phyloP scores from a whole-genome alignment of 148 eudicot genomes.

The Camellia japonica region DNA sequence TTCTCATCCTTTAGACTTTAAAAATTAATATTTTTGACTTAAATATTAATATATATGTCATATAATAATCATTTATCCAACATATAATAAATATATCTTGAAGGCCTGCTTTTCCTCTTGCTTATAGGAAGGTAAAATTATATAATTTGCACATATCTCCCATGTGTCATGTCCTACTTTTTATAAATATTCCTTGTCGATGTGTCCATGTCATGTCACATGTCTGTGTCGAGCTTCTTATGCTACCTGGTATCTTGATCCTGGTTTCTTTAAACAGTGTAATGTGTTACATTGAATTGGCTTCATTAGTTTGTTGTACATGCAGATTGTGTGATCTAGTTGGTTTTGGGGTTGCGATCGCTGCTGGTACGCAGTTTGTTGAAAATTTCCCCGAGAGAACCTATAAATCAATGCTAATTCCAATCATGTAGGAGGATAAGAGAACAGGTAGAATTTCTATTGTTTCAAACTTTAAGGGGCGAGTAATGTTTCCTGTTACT shows the following conservation, averaged over 20 bases:
- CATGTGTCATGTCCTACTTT: too few relatives aligned
- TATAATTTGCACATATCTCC: too few relatives aligned
- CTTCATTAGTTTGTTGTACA: background rate
- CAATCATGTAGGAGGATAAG: slow-evolving; percentile 93
- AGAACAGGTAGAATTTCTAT: slow-evolving; percentile 62
- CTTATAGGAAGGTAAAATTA: too few relatives aligned
- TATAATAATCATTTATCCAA: too few relatives aligned
- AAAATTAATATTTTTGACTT: too few relatives aligned
- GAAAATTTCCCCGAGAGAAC: slow-evolving; percentile 81
- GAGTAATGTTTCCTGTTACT: background rate
- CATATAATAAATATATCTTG: too few relatives aligned
- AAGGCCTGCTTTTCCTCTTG: too few relatives aligned
- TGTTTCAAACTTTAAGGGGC: background rate
- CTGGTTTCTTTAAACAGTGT: background rate
- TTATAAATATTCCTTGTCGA: too few relatives aligned
- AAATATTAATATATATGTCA: too few relatives aligned
- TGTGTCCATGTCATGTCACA: too few relatives aligned
- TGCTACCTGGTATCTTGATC: background rate
- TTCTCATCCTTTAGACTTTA: too few relatives aligned
- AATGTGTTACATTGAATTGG: background rate
- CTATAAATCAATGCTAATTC: slow-evolving; percentile 80
- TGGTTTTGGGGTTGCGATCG: slow-evolving; percentile 90
- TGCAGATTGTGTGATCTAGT: slow-evolving; percentile 89
- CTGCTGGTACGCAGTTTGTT: slow-evolving; percentile 69
- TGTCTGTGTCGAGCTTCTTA: too few relatives aligned